Conservation (phyloP, 1,284 basidiomycete species). For the Cutaneotrichosporon cutaneum region DNA sequence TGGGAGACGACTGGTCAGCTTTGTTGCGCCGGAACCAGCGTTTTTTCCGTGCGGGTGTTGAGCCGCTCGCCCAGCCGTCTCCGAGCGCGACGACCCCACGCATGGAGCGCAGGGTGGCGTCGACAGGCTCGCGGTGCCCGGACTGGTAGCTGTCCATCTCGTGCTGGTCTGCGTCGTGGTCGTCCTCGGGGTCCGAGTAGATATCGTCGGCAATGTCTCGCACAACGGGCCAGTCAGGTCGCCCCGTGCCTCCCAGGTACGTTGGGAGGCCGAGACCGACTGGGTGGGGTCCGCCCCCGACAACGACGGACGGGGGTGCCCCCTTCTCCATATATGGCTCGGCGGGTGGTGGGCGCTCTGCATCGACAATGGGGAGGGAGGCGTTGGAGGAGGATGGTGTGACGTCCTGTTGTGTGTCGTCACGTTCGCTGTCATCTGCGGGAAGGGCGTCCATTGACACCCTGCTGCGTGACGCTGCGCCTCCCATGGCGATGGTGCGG, state of each 20-base stretch:
- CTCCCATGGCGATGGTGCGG: slow-evolving; percentile 3
- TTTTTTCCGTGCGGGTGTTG: slow-evolving; percentile 14
- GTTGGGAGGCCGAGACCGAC: slow-evolving; percentile 14
- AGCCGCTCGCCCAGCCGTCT: slow-evolving; percentile 45
- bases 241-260: slow-evolving; percentile 11
- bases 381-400: slow-evolving; percentile 20
- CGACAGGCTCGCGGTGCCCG: slow-evolving; percentile 24
- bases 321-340: slow-evolving; percentile 1
- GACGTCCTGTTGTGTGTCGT: slow-evolving; percentile 1
- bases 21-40: slow-evolving; percentile 19
- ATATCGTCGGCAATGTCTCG: slow-evolving; percentile 13
- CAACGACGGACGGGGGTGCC: not conserved
- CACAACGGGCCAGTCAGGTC: slow-evolving; percentile 17
- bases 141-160: slow-evolving; percentile 27
- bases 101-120: slow-evolving; percentile 33
- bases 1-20: not conserved
- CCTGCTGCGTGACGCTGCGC: slow-evolving; percentile 18
- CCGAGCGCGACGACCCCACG: slow-evolving; percentile 44
- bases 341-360: slow-evolving; percentile 11
- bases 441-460: slow-evolving; percentile 26
- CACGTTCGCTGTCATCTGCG: slow-evolving; percentile 13
- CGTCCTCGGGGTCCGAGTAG: not conserved
- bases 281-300: not conserved
- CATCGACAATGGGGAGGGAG: slow-evolving; percentile 20
- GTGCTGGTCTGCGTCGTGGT: slow-evolving; percentile 18